A percentile compares a stretch with the other conserved stretches of the same genome.
These are phyloP conservation scores for Penicillium subrubescens DNA, from an alignment of 495 filamentous ascomycete species.

Conservation along the genomic window DNA sequence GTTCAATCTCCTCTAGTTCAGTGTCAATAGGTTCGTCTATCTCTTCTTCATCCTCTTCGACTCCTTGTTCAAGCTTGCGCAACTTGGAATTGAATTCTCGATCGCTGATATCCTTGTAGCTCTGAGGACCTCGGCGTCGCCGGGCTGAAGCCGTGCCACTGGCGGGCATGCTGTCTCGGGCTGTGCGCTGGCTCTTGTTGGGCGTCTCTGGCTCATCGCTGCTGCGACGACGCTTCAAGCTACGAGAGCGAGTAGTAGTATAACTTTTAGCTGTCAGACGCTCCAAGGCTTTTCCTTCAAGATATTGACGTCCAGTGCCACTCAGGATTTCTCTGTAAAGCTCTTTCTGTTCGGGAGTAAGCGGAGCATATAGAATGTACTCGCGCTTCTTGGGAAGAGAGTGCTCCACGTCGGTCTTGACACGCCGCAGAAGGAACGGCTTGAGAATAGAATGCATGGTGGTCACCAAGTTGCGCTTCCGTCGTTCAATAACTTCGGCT, in stretches of 20 bases:
- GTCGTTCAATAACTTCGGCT: slow-evolving; percentile 52
- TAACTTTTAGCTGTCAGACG: slow-evolving; percentile 47
- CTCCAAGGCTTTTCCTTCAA: slow-evolving; percentile 84
- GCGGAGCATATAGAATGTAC: slow-evolving; percentile 89
- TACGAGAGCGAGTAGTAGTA: slow-evolving; percentile 36
- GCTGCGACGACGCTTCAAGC: slow-evolving; percentile 58
- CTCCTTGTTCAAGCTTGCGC: slow-evolving; percentile 56
- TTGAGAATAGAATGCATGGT: slow-evolving; percentile 92
- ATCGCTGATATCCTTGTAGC: slow-evolving; percentile 77
- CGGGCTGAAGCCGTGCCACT: slow-evolving; percentile 43
- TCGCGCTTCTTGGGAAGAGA: slow-evolving; percentile 93
- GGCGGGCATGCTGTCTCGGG: slow-evolving; percentile 68
- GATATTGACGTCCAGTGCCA: slow-evolving; percentile 73
- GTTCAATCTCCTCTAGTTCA: slow-evolving; percentile 64
- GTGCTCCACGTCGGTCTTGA: slow-evolving; percentile 91
- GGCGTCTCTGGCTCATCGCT: slow-evolving; percentile 41
- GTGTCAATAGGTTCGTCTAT: slow-evolving; percentile 54
- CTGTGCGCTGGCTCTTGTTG: slow-evolving; percentile 75
- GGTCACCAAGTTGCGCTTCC: slow-evolving; percentile 79
- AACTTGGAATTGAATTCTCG: slow-evolving; percentile 72
- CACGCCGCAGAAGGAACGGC: slow-evolving; percentile 81
- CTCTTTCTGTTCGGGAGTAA: slow-evolving; percentile 85
- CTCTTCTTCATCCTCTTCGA: slow-evolving; percentile 59
- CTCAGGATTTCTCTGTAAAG: slow-evolving; percentile 84
- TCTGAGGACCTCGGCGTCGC: slow-evolving; percentile 52